Conservation (phyloP, 2,329 filamentous ascomycete genomes). For the Fusarium sp. region DNA sequence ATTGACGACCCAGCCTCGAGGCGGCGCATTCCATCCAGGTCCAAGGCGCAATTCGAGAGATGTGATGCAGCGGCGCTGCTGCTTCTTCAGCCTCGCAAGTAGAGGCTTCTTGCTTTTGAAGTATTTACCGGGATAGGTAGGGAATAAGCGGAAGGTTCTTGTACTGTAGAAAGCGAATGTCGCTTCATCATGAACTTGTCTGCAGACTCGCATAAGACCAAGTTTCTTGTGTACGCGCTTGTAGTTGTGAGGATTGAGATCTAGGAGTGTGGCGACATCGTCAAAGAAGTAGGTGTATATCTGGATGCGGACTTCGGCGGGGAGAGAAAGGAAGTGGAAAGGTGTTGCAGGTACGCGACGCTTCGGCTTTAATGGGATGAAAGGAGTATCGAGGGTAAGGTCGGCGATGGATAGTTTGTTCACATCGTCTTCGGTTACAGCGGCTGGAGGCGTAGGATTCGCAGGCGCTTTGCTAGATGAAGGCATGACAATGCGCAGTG, state of each 20-base stretch:
- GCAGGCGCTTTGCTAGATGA: slow-evolving; percentile 28
- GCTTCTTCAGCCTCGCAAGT: slow-evolving; percentile 74
- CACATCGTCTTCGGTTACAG: slow-evolving; percentile 60
- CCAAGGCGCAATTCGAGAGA: slow-evolving; percentile 80
- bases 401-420: slow-evolving; percentile 60
- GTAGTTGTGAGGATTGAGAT: slow-evolving; percentile 78
- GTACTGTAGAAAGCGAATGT: slow-evolving; percentile 76
- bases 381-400: slow-evolving; percentile 60
- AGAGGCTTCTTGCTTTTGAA: slow-evolving; percentile 83
- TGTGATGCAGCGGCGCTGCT: slow-evolving; percentile 72
- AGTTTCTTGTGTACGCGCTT: slow-evolving; percentile 73
- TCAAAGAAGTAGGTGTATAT: slow-evolving; percentile 77
- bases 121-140: slow-evolving; percentile 73
- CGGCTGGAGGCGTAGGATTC: slow-evolving; percentile 52
- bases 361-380: slow-evolving; percentile 53
- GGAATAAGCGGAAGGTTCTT: slow-evolving; percentile 76
- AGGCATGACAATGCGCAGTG: slow-evolving; percentile 45
- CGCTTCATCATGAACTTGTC: slow-evolving; percentile 74
- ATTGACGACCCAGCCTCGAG: slow-evolving; percentile 79
- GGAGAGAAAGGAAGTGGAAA: slow-evolving; percentile 78
- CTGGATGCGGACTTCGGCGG: slow-evolving; percentile 77
- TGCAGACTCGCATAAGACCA: slow-evolving; percentile 72
- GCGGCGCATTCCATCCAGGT: slow-evolving; percentile 80
- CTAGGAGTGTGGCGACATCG: slow-evolving; percentile 68
- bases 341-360: slow-evolving; percentile 57